A percentile compares a stretch with the other conserved stretches of the same genome.
Evolutionary conservation across 1,284 basidiomycete species (phyloP).

Genomic region (Inonotus hispidus): DNA sequence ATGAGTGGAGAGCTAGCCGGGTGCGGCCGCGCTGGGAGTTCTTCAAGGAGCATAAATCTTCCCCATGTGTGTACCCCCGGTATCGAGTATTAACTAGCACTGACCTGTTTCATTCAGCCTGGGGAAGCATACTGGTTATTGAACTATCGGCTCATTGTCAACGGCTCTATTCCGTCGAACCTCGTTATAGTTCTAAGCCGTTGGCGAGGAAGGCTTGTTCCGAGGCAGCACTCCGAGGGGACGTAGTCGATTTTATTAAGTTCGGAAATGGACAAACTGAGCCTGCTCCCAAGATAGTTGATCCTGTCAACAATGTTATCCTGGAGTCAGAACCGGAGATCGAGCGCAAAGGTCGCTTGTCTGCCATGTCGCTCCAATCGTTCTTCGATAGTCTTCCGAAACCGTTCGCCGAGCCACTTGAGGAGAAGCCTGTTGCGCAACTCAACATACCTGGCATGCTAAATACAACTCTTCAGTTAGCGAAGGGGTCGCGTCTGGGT

Average conservation of each 20-base stretch:
- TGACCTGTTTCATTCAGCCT: constrained; percentile 31
- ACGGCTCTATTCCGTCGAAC: constrained; percentile 45
- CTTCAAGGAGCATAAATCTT: constrained; percentile 40
- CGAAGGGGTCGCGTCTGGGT: constrained; percentile 41
- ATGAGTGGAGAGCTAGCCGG: constrained; percentile 43
- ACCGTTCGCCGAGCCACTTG: constrained; percentile 49
- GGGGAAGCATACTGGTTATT: constrained; percentile 52
- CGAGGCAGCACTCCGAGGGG: constrained; percentile 41
- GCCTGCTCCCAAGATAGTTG: constrained; percentile 3
- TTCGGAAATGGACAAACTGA: constrained; percentile 42
- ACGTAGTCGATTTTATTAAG: constrained; percentile 50
- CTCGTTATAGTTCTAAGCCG: constrained; percentile 32
- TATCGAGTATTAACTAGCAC: background rate
- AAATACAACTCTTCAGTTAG: constrained; percentile 45
- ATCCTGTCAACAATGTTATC: background rate
- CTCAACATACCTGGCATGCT: constrained; percentile 51
- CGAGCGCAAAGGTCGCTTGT: constrained; percentile 11
- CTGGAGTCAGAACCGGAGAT: background rate
- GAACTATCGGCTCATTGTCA: constrained; percentile 41
- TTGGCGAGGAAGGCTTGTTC: constrained; percentile 52
- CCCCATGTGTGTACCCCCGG: constrained; percentile 34
- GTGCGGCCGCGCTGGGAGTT: constrained; percentile 47
- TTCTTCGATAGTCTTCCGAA: constrained; percentile 55
- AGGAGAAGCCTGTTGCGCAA: constrained; percentile 37
- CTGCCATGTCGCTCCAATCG: constrained; percentile 39